These are phyloP conservation scores for Geranomyces variabilis DNA, from an alignment of 192 early-diverging fungal species.

Conservation along the genomic window DNA sequence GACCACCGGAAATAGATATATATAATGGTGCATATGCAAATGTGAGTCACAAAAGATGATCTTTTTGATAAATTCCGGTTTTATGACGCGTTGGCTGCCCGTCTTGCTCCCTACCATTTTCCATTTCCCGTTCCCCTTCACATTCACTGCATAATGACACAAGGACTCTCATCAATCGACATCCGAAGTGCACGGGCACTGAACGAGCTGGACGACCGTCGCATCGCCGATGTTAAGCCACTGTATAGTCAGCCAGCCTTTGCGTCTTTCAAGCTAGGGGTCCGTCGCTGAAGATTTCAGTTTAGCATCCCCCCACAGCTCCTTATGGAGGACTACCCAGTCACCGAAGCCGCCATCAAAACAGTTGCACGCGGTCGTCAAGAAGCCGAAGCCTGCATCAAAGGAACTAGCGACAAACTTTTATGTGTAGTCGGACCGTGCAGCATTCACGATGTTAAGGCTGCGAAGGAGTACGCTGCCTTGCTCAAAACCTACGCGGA, in stretches of 20 bases:
- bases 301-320: constrained; percentile 79
- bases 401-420: constrained; percentile 81
- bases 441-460: constrained; percentile 90
- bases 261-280: no score
- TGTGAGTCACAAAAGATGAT: no score
- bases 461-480: constrained; percentile 72
- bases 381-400: constrained; percentile 46
- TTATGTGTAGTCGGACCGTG: constrained; percentile 94
- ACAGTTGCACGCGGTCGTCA: constrained; percentile 64
- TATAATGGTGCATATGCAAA: no score
- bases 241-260: constrained; percentile 13
- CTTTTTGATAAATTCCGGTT: no score
- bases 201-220: constrained; percentile 92
- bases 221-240: constrained; percentile 70
- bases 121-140: no score
- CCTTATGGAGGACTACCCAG: constrained; percentile 86
- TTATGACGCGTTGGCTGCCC: no score
- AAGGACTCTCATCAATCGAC: neutral
- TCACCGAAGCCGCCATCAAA: constrained; percentile 73
- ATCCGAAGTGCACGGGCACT: constrained; percentile 50
- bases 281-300: no score
- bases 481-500: constrained; percentile 63
- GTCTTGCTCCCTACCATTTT: no score
- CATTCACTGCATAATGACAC: no score
- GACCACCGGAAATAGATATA: constrained; percentile 2